A percentile compares a stretch with the other conserved stretches of the same genome.
Evolutionary conservation across 352 stramenopile genomes (phyloP).

Genomic region (Phytophthora brassicae): DNA sequence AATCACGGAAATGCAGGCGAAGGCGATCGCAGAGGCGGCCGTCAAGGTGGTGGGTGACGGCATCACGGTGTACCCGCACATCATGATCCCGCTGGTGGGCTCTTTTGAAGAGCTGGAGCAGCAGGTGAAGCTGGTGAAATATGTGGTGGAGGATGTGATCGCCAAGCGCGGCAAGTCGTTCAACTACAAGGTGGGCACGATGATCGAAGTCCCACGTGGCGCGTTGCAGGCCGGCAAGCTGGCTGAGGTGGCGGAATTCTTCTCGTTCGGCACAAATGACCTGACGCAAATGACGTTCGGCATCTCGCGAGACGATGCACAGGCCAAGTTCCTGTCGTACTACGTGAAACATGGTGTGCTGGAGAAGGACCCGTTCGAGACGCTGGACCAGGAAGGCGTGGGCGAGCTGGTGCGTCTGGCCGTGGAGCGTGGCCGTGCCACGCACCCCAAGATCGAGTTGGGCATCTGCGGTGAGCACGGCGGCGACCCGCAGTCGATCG

Average conservation of each 20-base stretch:
- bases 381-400: slow-evolving; percentile 30
- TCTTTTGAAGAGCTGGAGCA: slow-evolving; percentile 29
- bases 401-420: slow-evolving; percentile 5
- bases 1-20: slow-evolving; percentile 33
- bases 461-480: too few species aligned
- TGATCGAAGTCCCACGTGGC: slow-evolving; percentile 23
- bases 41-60: slow-evolving; percentile 9
- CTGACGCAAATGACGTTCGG: too few species aligned
- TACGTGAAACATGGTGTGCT: neutral
- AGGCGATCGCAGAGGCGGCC: slow-evolving; percentile 23
- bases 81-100: slow-evolving; percentile 20
- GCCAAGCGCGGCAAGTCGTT: slow-evolving; percentile 23
- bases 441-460: too few species aligned
- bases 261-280: too few species aligned
- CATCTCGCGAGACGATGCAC: too few species aligned
- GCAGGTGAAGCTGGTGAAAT: slow-evolving; percentile 31
- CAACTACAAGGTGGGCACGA: slow-evolving; percentile 32
- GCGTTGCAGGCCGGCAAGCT: too few species aligned
- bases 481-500: too few species aligned
- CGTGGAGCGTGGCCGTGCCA: too few species aligned
- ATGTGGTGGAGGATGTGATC: slow-evolving; percentile 27
- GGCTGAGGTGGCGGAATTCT: too few species aligned
- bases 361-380: slow-evolving; percentile 34
- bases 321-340: too few species aligned
- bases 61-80: slow-evolving; percentile 28